Percentiles rank a stretch among this genome's conserved stretches.
Conservation (phyloP, 2,329 filamentous ascomycete genomes). For the Anisogramma anomala region DNA sequence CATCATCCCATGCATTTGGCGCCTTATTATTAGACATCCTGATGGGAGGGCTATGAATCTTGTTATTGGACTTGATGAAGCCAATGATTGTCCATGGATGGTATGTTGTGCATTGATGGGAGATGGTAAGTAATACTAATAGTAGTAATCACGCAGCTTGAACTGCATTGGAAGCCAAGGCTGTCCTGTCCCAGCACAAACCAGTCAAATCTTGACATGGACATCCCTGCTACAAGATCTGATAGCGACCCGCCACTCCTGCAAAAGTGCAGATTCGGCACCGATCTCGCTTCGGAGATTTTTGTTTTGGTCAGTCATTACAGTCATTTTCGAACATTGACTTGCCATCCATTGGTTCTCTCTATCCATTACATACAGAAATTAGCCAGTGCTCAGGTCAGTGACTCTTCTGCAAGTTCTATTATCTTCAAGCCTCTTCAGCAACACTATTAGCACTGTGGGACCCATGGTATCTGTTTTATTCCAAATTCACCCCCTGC, state of each 20-base stretch:
- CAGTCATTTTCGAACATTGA: not conserved
- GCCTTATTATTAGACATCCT: slow-evolving; percentile 39
- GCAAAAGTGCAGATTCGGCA: not conserved
- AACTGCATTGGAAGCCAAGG: not conserved
- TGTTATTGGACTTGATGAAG: not conserved
- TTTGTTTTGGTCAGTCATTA: slow-evolving; percentile 9
- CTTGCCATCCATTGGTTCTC: not conserved
- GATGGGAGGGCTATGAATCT: not conserved
- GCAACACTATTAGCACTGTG: too few species aligned
- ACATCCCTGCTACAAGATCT: not conserved
- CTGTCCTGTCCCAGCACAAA: slow-evolving; percentile 1
- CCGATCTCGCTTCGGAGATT: slow-evolving; percentile 14
- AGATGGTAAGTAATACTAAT: too few species aligned
- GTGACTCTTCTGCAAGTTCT: slow-evolving; percentile 1
- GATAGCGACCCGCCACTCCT: slow-evolving; percentile 1
- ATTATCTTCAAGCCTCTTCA: too few species aligned
- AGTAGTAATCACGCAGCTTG: too few species aligned
- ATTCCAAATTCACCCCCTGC: too few species aligned
- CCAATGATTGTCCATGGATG: not conserved
- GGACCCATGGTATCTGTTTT: too few species aligned
- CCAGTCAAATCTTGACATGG: not conserved
- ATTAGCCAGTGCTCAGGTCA: not conserved
- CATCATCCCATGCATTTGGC: slow-evolving; percentile 69
- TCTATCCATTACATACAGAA: not conserved
- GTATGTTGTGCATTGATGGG: too few species aligned